Evolutionary conservation across 495 filamentous ascomycete genomes (phyloP).

Genomic region (Penicillium macrosclerotiorum): DNA sequence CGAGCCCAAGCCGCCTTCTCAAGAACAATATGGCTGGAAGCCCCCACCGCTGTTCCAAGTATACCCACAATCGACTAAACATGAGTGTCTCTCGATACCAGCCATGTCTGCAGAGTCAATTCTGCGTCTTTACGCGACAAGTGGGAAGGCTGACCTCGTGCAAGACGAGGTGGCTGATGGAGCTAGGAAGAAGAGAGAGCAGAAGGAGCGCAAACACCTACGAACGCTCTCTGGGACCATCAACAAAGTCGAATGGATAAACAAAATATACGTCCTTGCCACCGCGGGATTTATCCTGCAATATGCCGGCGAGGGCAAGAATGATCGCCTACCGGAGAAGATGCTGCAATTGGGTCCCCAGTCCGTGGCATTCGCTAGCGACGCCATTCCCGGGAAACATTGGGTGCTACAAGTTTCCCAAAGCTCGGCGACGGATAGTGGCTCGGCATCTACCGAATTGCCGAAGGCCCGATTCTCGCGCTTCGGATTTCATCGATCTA

Average conservation of each 20-base stretch:
- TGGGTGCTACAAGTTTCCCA: conserved; percentile 93
- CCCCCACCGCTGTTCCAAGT: conserved; percentile 86
- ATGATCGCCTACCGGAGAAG: conserved; percentile 83
- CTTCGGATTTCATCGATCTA: conserved; percentile 62
- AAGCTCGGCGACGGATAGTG: conserved; percentile 58
- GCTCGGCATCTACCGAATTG: conserved; percentile 45
- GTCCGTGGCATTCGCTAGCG: conserved; percentile 90
- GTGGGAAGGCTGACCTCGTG: conserved; percentile 34
- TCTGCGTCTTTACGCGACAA: conserved; percentile 50
- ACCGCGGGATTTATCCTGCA: conserved; percentile 84
- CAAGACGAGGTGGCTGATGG: conserved; percentile 14
- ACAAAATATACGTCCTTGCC: conserved; percentile 78
- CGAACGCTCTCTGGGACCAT: conserved; percentile 58
- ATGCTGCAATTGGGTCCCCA: conserved; percentile 77
- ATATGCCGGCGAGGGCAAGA: conserved; percentile 76
- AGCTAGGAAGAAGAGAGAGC: conserved; percentile 40
- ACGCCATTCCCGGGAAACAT: conserved; percentile 87
- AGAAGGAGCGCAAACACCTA: conserved; percentile 43
- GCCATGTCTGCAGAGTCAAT: conserved; percentile 57
- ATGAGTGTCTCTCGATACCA: conserved; percentile 50
- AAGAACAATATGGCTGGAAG: conserved; percentile 55
- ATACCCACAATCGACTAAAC: conserved; percentile 77
- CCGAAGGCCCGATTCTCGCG: conserved; percentile 66
- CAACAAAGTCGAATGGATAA: conserved; percentile 70
- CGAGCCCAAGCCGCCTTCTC: conserved; percentile 17